Evolutionary conservation across 2,329 filamentous ascomycete genomes (phyloP).

Genomic region (Colletotrichum musae): DNA sequence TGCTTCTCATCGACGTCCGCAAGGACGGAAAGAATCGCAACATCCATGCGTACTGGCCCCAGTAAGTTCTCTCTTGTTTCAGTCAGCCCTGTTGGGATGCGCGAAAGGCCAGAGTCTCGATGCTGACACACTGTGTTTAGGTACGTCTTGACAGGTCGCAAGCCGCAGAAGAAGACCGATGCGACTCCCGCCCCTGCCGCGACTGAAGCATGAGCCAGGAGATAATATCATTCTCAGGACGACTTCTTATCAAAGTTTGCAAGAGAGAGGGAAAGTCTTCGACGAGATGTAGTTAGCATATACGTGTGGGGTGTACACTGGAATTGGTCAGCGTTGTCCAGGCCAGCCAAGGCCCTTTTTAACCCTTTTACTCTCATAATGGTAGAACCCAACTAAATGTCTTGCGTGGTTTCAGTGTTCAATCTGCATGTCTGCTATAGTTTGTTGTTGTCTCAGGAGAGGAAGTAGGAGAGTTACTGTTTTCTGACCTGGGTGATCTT

Average conservation of each 20-base stretch:
- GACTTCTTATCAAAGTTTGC: too few species aligned
- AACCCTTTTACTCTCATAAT: neutral
- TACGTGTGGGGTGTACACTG: neutral
- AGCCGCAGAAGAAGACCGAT: neutral
- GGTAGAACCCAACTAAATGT: neutral
- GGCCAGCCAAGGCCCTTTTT: neutral
- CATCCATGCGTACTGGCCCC: constrained; percentile 55
- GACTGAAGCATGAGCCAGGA: neutral
- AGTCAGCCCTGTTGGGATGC: neutral
- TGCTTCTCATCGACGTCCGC: constrained; percentile 51
- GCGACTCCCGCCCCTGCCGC: neutral
- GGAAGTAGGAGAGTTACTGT: too few species aligned
- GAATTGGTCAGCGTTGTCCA: neutral
- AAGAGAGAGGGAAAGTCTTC: neutral
- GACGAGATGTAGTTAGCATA: neutral
- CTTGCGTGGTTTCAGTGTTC: neutral
- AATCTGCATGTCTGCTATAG: neutral
- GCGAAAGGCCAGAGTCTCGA: too few species aligned
- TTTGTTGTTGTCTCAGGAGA: too few species aligned
- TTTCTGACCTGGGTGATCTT: too few species aligned
- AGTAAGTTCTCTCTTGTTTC: constrained; percentile 46
- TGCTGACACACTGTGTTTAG: neutral
- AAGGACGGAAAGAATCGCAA: constrained; percentile 49
- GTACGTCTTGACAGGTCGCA: neutral
- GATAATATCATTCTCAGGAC: neutral